A percentile compares a stretch with the other conserved stretches of the same genome.
phyloP scores from a whole-genome alignment of 129 eudicot species.

The Flaveria robusta region DNA sequence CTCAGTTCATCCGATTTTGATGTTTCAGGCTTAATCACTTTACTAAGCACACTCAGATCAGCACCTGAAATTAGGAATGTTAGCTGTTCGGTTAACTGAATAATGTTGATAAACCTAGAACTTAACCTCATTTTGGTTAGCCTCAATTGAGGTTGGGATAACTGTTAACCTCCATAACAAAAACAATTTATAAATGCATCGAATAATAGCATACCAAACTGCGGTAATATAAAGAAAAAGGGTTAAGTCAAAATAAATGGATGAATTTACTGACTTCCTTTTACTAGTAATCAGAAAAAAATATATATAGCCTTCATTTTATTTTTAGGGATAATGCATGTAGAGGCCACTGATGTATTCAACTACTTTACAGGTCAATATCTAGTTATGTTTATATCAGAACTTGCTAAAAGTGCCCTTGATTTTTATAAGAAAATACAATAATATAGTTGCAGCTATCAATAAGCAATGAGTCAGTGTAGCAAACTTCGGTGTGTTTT shows the following conservation, averaged over 20 bases:
- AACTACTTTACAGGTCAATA: not conserved
- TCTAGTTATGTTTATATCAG: no score
- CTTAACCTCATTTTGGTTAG: no score
- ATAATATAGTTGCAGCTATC: not conserved
- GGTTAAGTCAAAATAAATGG: not conserved
- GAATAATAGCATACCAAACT: not conserved
- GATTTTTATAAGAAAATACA: not conserved
- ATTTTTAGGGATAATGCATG: not conserved
- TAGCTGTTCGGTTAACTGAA: not conserved
- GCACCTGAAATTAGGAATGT: conserved; percentile 32
- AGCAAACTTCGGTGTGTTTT: not conserved
- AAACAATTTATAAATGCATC: not conserved
- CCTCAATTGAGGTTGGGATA: no score
- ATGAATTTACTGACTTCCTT: not conserved
- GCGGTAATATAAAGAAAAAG: no score
- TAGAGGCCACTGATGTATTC: not conserved
- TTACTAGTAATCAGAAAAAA: not conserved
- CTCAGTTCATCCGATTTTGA: conserved; percentile 36
- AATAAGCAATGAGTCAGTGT: not conserved
- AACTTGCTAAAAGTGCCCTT: not conserved
- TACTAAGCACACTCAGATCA: conserved; percentile 30
- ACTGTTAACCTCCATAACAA: not conserved
- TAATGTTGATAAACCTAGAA: not conserved
- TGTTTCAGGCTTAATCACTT: conserved; percentile 43
- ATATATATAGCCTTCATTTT: not conserved